Evolutionary conservation across 257 asterid species (phyloP), one percentile per base, ranked within the genome.

Genomic region (Solanum chaucha): DNA sequence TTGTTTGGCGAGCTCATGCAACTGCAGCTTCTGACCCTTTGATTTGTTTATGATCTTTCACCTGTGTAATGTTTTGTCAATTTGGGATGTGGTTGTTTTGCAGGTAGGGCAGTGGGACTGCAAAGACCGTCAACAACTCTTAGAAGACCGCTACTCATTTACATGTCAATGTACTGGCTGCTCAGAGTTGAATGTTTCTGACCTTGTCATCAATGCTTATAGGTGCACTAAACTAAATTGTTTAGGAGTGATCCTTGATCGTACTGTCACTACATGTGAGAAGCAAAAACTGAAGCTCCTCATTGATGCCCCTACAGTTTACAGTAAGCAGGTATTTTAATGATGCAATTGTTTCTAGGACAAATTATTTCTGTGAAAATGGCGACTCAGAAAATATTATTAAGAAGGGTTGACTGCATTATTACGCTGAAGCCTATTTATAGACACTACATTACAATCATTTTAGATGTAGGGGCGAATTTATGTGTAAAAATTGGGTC

Each of bases 91-190:
- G 73, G n/a, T 82, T 15, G 8, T 90, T 80, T 72, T 90, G 55
- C 94, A 97, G 99, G 95, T 96, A 70, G 99, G 99, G 86, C 94
- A 96, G 90, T 91, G 89, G 93, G 88, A 91, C 90, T 91, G 92
- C 90, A 89, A 89, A 74, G 91, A 92, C 86, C 98, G 99, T 59
- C 93, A 87, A 28, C 91, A 87, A 89, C 88, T 90, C 73, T 89
- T 97, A 90, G 91, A 92, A 92, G 95, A 96, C 77, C 92, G 84
- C 82, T 97, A 97, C 93, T 91, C 95, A 10, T 97, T 97, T 89
- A 89, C 87, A 70, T 97, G 99, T 88, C 94, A 93, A 86, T 97
- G 99, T 90, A 90, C 92, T 84, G 92, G 97, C 88, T 97, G 99
- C 91, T 89, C 94, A 17, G 91, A 91, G 89, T 84, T 90, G 86